Conservation (phyloP, 352 stramenopile species). For the Phytophthora uliginosa region DNA sequence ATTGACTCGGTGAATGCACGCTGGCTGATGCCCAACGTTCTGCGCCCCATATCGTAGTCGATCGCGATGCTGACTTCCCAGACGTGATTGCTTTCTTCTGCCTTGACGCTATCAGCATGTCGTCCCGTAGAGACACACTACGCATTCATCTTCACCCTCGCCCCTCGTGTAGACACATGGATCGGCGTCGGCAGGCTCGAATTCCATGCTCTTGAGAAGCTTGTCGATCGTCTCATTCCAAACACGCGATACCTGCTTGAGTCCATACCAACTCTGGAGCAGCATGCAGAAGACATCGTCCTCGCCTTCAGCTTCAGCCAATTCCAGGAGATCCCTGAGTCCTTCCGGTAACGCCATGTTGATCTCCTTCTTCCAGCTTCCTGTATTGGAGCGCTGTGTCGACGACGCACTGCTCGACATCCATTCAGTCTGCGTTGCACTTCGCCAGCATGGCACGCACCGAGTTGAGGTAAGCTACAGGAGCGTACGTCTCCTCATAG, state of each 20-base stretch:
- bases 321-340: background rate
- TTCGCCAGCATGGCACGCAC: background rate
- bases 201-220: background rate
- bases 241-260: background rate
- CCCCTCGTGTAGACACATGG: background rate
- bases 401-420: background rate
- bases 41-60: background rate
- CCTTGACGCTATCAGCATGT: background rate
- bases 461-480: background rate
- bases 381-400: background rate
- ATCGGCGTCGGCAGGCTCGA: background rate
- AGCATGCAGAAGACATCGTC: constrained; percentile 3
- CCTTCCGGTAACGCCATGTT: background rate
- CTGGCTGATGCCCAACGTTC: background rate
- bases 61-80: background rate
- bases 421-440: background rate
- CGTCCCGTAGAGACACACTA: background rate
- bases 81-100: background rate
- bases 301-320: constrained; percentile 1
- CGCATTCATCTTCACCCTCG: too few species aligned
- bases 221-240: background rate
- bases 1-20: background rate
- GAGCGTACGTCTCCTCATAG: background rate
- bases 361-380: background rate
- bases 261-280: background rate